These are phyloP conservation scores for Termitomyces sp. DNA, from an alignment of 768 basidiomycete species.

Conservation along the genomic window DNA sequence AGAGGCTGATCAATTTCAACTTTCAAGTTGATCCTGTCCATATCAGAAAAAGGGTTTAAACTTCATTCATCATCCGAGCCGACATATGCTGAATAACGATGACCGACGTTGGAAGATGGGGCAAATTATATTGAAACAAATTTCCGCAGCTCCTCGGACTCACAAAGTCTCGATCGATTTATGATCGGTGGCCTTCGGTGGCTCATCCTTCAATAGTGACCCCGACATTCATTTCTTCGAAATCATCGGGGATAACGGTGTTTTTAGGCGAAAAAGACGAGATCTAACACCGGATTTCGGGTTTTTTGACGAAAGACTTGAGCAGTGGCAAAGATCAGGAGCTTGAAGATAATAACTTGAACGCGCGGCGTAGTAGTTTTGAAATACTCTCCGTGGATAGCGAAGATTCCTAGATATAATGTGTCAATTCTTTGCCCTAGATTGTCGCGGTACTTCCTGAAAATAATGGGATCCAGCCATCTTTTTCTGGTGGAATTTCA, in stretches of 20 bases:
- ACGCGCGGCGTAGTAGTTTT: background rate
- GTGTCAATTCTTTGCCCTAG: background rate
- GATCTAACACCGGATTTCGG: background rate
- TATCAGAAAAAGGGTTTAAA: background rate
- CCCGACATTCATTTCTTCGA: background rate
- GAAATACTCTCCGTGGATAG: background rate
- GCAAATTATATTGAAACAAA: background rate
- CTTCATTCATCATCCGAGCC: background rate
- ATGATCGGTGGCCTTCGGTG: background rate
- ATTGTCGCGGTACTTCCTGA: background rate
- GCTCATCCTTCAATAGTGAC: too few relatives aligned
- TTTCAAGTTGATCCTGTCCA: background rate
- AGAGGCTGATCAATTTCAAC: too few relatives aligned
- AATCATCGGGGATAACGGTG: background rate
- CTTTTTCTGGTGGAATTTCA: too few relatives aligned
- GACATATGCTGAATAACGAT: too few relatives aligned
- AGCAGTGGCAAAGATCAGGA: background rate
- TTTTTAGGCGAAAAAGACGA: background rate
- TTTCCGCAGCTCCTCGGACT: background rate
- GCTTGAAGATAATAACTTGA: background rate
- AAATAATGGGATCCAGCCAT: background rate
- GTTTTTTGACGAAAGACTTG: background rate
- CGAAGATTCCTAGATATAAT: background rate
- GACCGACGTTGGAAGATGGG: background rate
- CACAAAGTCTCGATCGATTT: background rate